These are phyloP conservation scores for Phytophthora pinifolia DNA, from an alignment of 352 stramenopile species.

Conservation along the genomic window DNA sequence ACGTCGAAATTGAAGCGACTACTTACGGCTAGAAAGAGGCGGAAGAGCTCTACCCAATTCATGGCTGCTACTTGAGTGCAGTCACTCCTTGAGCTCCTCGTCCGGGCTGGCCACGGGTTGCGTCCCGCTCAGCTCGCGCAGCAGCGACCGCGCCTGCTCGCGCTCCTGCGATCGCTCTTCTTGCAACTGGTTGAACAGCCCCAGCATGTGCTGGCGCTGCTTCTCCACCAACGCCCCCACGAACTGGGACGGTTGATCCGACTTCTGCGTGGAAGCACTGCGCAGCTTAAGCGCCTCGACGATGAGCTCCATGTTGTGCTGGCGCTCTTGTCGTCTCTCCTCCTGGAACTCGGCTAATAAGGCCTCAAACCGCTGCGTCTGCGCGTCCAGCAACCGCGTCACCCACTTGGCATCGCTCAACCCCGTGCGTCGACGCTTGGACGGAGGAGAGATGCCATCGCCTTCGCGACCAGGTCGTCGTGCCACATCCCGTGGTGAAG, in stretches of 20 bases:
- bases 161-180: conserved; percentile 35
- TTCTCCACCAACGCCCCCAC: conserved; percentile 40
- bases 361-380: conserved; percentile 38
- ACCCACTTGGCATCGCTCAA: conserved; percentile 38
- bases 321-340: conserved; percentile 38
- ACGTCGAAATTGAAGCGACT: conserved; percentile 29
- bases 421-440: conserved; percentile 23
- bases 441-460: conserved; percentile 1
- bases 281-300: conserved; percentile 37
- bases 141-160: conserved; percentile 32
- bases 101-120: conserved; percentile 18
- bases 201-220: conserved; percentile 36
- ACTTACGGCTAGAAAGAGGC: conserved; percentile 18
- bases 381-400: conserved; percentile 32
- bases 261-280: conserved; percentile 21
- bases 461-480: conserved; percentile 18
- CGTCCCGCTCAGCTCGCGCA: conserved; percentile 26
- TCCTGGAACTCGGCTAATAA: conserved; percentile 43
- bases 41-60: conserved; percentile 7
- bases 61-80: neutral
- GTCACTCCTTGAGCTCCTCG: conserved; percentile 27
- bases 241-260: conserved; percentile 28
- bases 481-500: conserved; percentile 2
- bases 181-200: conserved; percentile 40
- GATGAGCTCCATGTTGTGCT: conserved; percentile 44